Evolutionary conservation across 805 yeast species (phyloP).

Genomic region (Monosporozyma aquatica): DNA sequence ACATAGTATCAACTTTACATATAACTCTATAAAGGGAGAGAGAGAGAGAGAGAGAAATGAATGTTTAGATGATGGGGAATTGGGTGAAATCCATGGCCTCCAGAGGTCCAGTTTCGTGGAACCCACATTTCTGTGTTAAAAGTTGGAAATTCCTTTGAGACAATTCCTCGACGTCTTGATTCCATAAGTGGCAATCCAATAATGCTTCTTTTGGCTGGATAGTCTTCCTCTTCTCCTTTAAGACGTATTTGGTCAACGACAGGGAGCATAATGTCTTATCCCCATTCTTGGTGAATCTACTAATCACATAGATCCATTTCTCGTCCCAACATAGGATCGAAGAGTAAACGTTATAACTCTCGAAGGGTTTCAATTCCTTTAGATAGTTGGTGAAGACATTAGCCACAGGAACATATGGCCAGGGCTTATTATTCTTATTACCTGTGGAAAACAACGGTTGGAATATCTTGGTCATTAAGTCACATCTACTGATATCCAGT

Average conservation of each 20-base stretch:
- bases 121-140: slow-evolving; percentile 21
- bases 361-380: slow-evolving; percentile 64
- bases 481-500: slow-evolving; percentile 68
- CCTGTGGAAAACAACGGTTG: slow-evolving; percentile 42
- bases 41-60: no score
- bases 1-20: neutral
- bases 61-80: neutral
- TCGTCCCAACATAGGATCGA: slow-evolving; percentile 73
- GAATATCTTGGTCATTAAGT: slow-evolving; percentile 47
- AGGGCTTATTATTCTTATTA: slow-evolving; percentile 32
- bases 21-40: neutral
- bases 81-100: slow-evolving; percentile 10
- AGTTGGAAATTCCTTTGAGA: slow-evolving; percentile 32
- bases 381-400: slow-evolving; percentile 58
- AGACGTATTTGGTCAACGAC: slow-evolving; percentile 69
- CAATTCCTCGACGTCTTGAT: slow-evolving; percentile 39
- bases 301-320: slow-evolving; percentile 72
- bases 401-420: slow-evolving; percentile 71
- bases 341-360: slow-evolving; percentile 44
- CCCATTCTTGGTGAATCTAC: slow-evolving; percentile 44
- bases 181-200: slow-evolving; percentile 45
- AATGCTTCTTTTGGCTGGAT: slow-evolving; percentile 56
- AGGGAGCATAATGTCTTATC: slow-evolving; percentile 42
- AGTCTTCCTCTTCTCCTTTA: slow-evolving; percentile 71
- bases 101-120: slow-evolving; percentile 23